Evolutionary conservation across 441 rosid genomes (phyloP).

Genomic region (Caryocar brasiliense): DNA sequence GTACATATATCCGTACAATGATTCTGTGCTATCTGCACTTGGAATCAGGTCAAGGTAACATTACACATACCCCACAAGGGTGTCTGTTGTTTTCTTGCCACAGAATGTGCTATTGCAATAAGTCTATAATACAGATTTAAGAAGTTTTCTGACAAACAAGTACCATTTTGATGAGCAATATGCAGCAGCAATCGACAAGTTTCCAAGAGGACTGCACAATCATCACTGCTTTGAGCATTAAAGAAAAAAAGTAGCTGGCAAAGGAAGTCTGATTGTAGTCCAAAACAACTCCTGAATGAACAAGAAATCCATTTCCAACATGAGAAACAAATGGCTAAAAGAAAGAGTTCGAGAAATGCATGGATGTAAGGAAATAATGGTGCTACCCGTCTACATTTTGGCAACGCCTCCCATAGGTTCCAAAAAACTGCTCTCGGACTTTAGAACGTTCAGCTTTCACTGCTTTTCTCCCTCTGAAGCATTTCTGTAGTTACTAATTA

Average conservation of each 20-base stretch:
- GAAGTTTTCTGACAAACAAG: constrained; percentile 1
- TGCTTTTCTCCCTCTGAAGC: constrained; percentile 82
- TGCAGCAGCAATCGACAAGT: constrained; percentile 53
- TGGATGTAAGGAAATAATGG: too few species aligned
- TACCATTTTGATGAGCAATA: constrained; percentile 53
- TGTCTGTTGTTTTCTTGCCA: too few species aligned
- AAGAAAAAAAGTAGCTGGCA: constrained; percentile 69
- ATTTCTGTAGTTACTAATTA: constrained; percentile 61
- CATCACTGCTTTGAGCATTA: constrained; percentile 45
- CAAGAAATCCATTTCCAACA: constrained; percentile 8
- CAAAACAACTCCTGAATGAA: constrained; percentile 69
- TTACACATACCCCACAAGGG: too few species aligned
- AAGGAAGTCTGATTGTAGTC: constrained; percentile 76
- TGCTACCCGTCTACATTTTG: constrained; percentile 67
- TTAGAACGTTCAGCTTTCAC: constrained; percentile 50
- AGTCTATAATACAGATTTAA: constrained; percentile 1
- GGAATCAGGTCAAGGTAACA: too few species aligned
- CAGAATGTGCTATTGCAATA: constrained; percentile 2
- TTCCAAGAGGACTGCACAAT: constrained; percentile 58
- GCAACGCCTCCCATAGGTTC: constrained; percentile 50
- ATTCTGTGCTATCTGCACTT: too few species aligned
- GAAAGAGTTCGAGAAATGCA: too few species aligned
- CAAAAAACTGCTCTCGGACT: constrained; percentile 57
- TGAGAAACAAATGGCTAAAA: too few species aligned
- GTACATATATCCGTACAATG: too few species aligned